Evolutionary conservation across 2,329 filamentous ascomycete species (phyloP).

Genomic region (Trichoderma breve): DNA sequence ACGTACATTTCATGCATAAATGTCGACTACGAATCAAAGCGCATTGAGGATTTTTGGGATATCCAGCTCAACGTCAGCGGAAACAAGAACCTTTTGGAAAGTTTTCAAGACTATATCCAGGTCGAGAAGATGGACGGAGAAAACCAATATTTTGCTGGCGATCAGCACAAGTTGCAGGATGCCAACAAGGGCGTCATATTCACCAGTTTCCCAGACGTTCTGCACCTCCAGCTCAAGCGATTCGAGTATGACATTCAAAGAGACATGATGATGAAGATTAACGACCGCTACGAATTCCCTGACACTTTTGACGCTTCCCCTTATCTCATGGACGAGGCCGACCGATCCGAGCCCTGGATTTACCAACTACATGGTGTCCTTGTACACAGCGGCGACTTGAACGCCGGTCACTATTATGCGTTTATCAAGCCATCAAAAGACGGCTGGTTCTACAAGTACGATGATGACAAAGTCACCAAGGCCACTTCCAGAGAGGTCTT

Average conservation of each 20-base stretch:
- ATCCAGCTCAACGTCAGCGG: conserved; percentile 95
- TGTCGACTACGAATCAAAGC: conserved; percentile 93
- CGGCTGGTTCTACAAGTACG: conserved; percentile 94
- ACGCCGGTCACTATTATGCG: conserved; percentile 97
- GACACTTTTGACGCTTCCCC: conserved; percentile 80
- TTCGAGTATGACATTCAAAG: conserved; percentile 97
- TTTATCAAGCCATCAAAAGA: conserved; percentile 93
- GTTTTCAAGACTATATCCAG: conserved; percentile 93
- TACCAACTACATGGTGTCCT: conserved; percentile 95
- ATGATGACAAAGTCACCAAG: conserved; percentile 95
- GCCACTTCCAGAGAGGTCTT: conserved; percentile 87
- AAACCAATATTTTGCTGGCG: conserved; percentile 94
- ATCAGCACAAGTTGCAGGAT: conserved; percentile 89
- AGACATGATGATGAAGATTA: conserved; percentile 99
- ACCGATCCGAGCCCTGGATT: conserved; percentile 82
- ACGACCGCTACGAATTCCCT: conserved; percentile 87
- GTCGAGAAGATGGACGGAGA: conserved; percentile 97
- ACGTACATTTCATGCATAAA: conserved; percentile 99
- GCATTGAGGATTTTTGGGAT: conserved; percentile 98
- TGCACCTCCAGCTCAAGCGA: conserved; percentile 92
- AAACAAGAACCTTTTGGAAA: conserved; percentile 89
- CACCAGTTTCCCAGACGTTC: conserved; percentile 86
- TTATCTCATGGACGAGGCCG: conserved; percentile 81
- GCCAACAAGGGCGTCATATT: conserved; percentile 98
- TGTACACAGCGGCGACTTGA: conserved; percentile 93